These are phyloP conservation scores for Trichoderma atrobrunneum DNA, from an alignment of 2,329 filamentous ascomycete species.

Conservation along the genomic window DNA sequence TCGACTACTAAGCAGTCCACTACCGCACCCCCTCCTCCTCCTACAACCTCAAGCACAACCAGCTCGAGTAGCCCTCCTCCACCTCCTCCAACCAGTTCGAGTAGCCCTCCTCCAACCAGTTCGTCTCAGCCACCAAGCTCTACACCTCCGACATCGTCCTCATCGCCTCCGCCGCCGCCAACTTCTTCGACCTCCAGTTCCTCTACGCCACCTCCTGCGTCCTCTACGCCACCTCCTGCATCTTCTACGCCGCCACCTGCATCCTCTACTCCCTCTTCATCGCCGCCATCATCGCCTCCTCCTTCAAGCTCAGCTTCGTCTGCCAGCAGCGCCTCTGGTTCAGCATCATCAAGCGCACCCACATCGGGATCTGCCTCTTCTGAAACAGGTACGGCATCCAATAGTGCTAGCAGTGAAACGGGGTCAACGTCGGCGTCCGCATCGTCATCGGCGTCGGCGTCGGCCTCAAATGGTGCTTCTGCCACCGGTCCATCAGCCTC, in stretches of 20 bases:
- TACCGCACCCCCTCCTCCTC: neutral
- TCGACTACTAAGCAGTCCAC: slow-evolving; percentile 1
- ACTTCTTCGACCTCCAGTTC: neutral
- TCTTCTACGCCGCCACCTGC: neutral
- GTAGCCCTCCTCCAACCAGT: neutral
- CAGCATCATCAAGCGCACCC: neutral
- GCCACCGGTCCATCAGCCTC: neutral
- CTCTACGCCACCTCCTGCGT: neutral
- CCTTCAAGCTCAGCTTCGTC: slow-evolving; percentile 1
- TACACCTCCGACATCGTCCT: neutral
- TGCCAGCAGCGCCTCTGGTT: neutral
- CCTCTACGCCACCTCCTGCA: neutral
- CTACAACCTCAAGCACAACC: neutral
- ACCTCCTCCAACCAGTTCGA: neutral
- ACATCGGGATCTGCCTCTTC: neutral
- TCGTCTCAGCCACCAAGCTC: neutral
- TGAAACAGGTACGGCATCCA: slow-evolving; percentile 1
- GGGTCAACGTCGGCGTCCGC: neutral
- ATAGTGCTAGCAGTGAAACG: neutral
- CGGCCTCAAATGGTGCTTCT: slow-evolving; percentile 1
- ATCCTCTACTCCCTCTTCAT: neutral
- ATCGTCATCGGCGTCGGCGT: neutral
- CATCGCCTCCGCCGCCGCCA: neutral
- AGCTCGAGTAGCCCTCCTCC: neutral
- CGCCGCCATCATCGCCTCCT: neutral